A percentile compares a stretch with the other conserved stretches of the same genome.
Conservation (phyloP, 1,284 basidiomycete genomes). For the Xerocomus amazonicus region DNA sequence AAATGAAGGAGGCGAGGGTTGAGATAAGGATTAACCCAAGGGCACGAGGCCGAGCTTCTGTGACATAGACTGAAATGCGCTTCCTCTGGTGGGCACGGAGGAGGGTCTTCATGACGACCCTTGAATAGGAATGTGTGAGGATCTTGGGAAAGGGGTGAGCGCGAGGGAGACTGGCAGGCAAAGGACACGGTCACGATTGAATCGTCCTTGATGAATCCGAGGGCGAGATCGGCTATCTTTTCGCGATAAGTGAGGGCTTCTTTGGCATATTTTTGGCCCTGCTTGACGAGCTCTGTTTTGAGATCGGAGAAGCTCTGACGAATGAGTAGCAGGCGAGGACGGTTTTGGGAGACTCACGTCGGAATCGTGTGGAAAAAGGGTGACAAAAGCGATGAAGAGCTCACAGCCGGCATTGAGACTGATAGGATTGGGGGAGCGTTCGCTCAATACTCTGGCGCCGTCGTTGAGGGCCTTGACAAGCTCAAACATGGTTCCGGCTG, state of each 20-base stretch:
- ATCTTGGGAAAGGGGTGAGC: slow-evolving; percentile 53
- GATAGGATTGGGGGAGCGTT: slow-evolving; percentile 72
- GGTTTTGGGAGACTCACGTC: slow-evolving; percentile 46
- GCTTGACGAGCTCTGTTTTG: slow-evolving; percentile 75
- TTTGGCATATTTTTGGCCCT: slow-evolving; percentile 73
- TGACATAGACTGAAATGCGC: slow-evolving; percentile 95
- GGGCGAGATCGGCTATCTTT: slow-evolving; percentile 86
- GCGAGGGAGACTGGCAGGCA: slow-evolving; percentile 12
- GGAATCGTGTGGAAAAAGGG: slow-evolving; percentile 79
- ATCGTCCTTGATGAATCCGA: slow-evolving; percentile 93
- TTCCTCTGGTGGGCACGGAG: slow-evolving; percentile 87
- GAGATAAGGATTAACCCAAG: slow-evolving; percentile 53
- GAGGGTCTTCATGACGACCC: slow-evolving; percentile 93
- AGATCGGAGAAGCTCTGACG: slow-evolving; percentile 74
- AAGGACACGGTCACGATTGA: slow-evolving; percentile 62
- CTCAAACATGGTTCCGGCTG: slow-evolving; percentile 88
- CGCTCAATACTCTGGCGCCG: slow-evolving; percentile 65
- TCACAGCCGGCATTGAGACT: slow-evolving; percentile 88
- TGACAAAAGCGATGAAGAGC: slow-evolving; percentile 86
- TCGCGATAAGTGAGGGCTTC: slow-evolving; percentile 84
- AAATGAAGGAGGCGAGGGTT: slow-evolving; percentile 12
- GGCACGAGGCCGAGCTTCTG: slow-evolving; percentile 87
- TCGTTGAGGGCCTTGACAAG: slow-evolving; percentile 79
- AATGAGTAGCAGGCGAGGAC: not conserved
- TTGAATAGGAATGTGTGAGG: slow-evolving; percentile 92